Conservation (phyloP, 257 asterid species). For the Mentha longifolia region DNA sequence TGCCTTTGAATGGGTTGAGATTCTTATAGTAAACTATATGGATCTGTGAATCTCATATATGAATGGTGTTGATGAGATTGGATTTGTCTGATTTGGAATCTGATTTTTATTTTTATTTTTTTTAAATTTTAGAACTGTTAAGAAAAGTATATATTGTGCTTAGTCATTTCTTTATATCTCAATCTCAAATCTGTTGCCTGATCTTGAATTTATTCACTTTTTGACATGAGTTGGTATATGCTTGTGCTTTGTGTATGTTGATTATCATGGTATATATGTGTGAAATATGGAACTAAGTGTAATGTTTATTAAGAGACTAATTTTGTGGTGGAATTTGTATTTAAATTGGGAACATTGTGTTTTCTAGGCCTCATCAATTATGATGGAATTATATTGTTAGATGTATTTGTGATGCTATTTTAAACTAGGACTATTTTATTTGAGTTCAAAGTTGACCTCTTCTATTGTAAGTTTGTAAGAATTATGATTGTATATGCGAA, state of each 20-base stretch:
- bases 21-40: constrained; percentile 3
- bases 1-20: constrained; percentile 28
- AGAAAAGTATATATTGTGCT: not conserved
- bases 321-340: not conserved
- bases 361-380: not conserved
- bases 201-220: not conserved
- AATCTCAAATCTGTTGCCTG: not conserved
- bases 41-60: constrained; percentile 26
- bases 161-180: constrained; percentile 2
- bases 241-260: too few species aligned
- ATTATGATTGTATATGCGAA: too few species aligned
- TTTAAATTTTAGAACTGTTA: not conserved
- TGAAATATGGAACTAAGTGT: constrained; percentile 14
- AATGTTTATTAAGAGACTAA: not conserved
- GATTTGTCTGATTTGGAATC: constrained; percentile 3
- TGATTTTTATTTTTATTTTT: too few species aligned
- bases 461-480: too few species aligned
- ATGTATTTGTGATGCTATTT: not conserved
- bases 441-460: not conserved
- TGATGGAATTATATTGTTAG: not conserved
- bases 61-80: constrained; percentile 9
- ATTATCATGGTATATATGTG: not conserved
- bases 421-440: not conserved
- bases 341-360: not conserved
- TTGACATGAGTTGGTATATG: not conserved